phyloP scores from a whole-genome alignment of 1,284 basidiomycete species.

The Grifola frondosa region DNA sequence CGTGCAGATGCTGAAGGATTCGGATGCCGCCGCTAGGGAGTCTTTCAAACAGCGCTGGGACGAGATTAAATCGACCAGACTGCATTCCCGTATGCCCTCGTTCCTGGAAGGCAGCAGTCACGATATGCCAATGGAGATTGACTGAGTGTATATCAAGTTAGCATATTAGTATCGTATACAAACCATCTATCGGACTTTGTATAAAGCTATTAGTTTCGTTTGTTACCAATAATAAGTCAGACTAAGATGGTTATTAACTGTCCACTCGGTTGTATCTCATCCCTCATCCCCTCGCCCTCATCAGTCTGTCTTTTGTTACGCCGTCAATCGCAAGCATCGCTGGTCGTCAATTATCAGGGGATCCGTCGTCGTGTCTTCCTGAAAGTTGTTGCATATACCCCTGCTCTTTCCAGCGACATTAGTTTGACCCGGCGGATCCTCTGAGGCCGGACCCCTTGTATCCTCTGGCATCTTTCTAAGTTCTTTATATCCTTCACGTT shows the following conservation, averaged over 20 bases:
- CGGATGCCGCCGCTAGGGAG: conserved; percentile 45
- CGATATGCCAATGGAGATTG: conserved; percentile 11
- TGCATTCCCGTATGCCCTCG: conserved; percentile 8
- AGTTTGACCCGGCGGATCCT: conserved; percentile 56
- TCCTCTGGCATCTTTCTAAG: conserved; percentile 10
- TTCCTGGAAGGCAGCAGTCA: conserved; percentile 2
- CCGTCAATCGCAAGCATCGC: conserved; percentile 11
- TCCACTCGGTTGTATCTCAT: too few relatives aligned
- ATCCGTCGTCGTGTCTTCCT: conserved; percentile 50
- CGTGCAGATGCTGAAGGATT: conserved; percentile 55
- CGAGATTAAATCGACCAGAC: conserved; percentile 16
- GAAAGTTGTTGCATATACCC: conserved; percentile 44
- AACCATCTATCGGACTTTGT: too few relatives aligned
- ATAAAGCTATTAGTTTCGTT: too few relatives aligned
- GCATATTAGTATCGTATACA: too few relatives aligned
- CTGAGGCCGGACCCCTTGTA: conserved; percentile 27
- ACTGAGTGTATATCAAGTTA: conserved; percentile 3
- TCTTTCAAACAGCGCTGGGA: conserved; percentile 22
- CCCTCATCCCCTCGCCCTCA: too few relatives aligned
- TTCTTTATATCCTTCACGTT: conserved; percentile 12
- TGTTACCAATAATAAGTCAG: too few relatives aligned
- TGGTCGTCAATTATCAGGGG: conserved; percentile 32
- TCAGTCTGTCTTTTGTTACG: too few relatives aligned
- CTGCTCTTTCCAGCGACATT: conserved; percentile 37
- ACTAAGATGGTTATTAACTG: too few relatives aligned